These are phyloP conservation scores for Cenchrus purpureus DNA, from an alignment of 176 grass and related monocot species.

Conservation along the genomic window DNA sequence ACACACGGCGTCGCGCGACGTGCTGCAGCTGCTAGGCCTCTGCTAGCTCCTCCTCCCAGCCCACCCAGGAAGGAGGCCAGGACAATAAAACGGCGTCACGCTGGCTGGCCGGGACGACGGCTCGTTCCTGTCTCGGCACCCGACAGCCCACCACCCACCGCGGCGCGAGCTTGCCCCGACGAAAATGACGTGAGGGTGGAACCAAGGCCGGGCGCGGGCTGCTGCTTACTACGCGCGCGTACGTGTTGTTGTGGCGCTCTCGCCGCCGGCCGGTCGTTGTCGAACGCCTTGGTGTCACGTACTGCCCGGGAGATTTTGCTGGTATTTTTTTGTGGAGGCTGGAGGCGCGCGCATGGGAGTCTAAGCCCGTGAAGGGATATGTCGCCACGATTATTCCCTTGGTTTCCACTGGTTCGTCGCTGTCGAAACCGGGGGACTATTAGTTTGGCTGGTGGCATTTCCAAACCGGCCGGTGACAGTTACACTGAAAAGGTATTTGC, in stretches of 20 bases:
- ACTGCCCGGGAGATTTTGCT: too few relatives aligned
- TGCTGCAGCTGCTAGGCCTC: too few relatives aligned
- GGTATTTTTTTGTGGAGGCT: not conserved
- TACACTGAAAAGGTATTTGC: not conserved
- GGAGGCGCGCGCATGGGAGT: not conserved
- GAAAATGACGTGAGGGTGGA: not conserved
- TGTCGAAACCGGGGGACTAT: not conserved
- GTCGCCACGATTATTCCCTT: slow-evolving; percentile 24
- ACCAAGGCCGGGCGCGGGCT: not conserved
- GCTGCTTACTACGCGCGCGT: not conserved
- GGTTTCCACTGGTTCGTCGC: not conserved
- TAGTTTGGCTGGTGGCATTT: not conserved
- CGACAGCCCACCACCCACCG: not conserved
- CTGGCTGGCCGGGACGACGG: not conserved
- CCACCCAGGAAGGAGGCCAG: not conserved
- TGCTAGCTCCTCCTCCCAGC: not conserved
- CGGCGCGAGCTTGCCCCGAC: not conserved
- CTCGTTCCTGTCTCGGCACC: not conserved
- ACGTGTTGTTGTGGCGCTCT: not conserved
- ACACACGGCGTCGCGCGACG: not conserved
- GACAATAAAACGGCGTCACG: not conserved
- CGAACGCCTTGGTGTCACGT: not conserved
- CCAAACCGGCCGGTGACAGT: slow-evolving; percentile 3
- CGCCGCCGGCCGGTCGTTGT: not conserved
- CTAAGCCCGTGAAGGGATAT: slow-evolving; percentile 18